Evolutionary conservation across 805 yeast species (phyloP), one percentile per base, ranked within the genome.

Genomic region (Wickerhamiella bombiphila): DNA sequence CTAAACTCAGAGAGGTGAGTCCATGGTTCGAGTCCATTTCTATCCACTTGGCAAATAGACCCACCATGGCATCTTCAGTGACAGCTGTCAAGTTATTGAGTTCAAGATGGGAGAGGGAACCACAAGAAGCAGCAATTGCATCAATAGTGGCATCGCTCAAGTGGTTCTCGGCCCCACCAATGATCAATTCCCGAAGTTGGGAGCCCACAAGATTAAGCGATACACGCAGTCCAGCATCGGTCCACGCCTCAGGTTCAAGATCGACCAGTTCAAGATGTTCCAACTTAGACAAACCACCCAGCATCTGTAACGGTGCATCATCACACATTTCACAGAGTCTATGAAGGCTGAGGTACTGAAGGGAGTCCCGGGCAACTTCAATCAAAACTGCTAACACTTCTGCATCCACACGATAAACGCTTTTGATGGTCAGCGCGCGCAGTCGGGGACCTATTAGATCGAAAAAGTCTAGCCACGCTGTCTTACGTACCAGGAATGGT

Each of bases 371-470:
- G 52, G 85, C 72, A 38, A 68, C 68, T 33, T 71, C 78, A 15
- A 80, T 60, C 32, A 91, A 52, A 15, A 74, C 55, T 3, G 72
- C 65, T 19, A 88, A 54, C 0, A 85, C 73, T 34, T 70, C 76
- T 40, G 76, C 70, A 11, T 74, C 68, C 45, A 91, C 76, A 39
- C 97, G 64, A 54, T 88, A 94, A 1, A 96, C 88, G 51, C 83
- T 81, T 26, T 74, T 64, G 8, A 91, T 54, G 43, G 76, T 76
- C 46, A 91, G 72, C 32, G 63, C 60, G 18, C 58, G 61, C 39
- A 91, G 60, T 15, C 69, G 63, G 2, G 65, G 55, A 2, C 79
- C 80, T 43, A 70, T 61, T 1, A 52, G 45, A 36, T 71, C 72
- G 50, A 91, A 80, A 44, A 79, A 85, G 5, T 62, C 66, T 45